Evolutionary conservation across 2,329 filamentous ascomycete genomes (phyloP).

Genomic region (Colletotrichum salicis): DNA sequence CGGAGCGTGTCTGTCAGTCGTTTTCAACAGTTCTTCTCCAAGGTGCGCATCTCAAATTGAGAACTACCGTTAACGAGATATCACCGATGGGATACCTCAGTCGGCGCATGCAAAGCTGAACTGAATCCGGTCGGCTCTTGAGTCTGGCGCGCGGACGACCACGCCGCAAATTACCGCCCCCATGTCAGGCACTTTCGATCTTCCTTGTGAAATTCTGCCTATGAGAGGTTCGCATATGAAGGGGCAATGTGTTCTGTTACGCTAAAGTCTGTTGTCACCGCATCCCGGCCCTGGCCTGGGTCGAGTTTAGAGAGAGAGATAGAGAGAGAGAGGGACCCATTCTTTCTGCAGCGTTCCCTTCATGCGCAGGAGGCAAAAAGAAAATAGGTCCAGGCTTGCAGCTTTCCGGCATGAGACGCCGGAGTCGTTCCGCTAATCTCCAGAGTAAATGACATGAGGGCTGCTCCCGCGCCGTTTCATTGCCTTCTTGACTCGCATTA

Average conservation of each 20-base stretch:
- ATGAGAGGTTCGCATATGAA: conserved; percentile 14
- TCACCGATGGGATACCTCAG: background rate
- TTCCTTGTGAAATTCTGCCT: background rate
- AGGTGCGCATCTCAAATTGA: background rate
- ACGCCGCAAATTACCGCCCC: background rate
- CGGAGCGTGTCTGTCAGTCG: no score
- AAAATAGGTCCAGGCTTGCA: background rate
- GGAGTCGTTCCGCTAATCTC: background rate
- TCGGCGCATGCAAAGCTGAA: background rate
- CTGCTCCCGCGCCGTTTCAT: background rate
- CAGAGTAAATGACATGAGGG: background rate
- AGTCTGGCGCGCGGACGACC: background rate
- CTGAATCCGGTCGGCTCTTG: background rate
- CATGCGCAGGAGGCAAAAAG: background rate
- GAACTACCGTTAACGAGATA: background rate
- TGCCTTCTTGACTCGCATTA: background rate
- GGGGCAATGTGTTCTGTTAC: background rate
- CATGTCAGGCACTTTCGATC: background rate
- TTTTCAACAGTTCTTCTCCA: background rate
- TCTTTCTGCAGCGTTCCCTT: conserved; percentile 12
- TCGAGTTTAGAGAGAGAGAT: conserved; percentile 6
- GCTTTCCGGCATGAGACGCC: background rate
- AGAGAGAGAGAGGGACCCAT: background rate
- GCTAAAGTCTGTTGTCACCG: background rate
- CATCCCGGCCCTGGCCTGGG: background rate